Evolutionary conservation across 2,329 filamentous ascomycete species (phyloP).

Genomic region (Samsoniella hepiali): DNA sequence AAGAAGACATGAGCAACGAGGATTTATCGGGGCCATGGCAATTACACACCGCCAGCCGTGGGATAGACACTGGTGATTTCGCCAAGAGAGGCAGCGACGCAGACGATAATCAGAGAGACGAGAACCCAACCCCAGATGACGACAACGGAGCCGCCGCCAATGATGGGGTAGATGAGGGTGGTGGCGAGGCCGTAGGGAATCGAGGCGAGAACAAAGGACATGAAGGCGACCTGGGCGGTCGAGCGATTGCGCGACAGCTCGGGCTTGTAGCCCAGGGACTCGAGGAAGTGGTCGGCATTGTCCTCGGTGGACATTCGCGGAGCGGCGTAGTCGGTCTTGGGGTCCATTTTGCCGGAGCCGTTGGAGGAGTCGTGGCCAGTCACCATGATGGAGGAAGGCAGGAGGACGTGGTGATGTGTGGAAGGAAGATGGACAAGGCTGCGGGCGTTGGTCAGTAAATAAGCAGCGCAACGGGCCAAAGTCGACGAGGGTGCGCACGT

Average conservation of each 20-base stretch:
- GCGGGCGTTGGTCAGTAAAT: not conserved
- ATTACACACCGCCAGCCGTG: constrained; percentile 59
- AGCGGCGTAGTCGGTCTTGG: constrained; percentile 29
- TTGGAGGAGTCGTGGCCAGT: constrained; percentile 3
- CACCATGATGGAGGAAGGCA: constrained; percentile 15
- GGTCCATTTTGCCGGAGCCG: constrained; percentile 25
- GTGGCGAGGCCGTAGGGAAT: constrained; percentile 73
- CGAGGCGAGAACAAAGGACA: constrained; percentile 72
- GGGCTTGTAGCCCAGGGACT: constrained; percentile 63
- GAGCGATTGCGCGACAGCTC: constrained; percentile 63
- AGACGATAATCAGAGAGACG: constrained; percentile 67
- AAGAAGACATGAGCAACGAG: not conserved
- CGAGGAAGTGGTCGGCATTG: constrained; percentile 60
- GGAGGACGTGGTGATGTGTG: not conserved
- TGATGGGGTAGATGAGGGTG: constrained; percentile 64
- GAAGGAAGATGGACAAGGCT: not conserved
- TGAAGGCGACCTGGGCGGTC: constrained; percentile 68
- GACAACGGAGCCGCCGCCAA: constrained; percentile 63
- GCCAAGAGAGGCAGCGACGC: constrained; percentile 66
- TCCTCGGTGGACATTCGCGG: constrained; percentile 30
- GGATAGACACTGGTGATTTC: constrained; percentile 76
- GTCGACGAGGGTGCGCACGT: constrained; percentile 6
- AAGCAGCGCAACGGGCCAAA: not conserved
- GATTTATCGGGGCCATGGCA: not conserved
- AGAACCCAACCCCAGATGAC: constrained; percentile 72